Conservation (phyloP, 352 stramenopile genomes). For the Pythium biforme region DNA sequence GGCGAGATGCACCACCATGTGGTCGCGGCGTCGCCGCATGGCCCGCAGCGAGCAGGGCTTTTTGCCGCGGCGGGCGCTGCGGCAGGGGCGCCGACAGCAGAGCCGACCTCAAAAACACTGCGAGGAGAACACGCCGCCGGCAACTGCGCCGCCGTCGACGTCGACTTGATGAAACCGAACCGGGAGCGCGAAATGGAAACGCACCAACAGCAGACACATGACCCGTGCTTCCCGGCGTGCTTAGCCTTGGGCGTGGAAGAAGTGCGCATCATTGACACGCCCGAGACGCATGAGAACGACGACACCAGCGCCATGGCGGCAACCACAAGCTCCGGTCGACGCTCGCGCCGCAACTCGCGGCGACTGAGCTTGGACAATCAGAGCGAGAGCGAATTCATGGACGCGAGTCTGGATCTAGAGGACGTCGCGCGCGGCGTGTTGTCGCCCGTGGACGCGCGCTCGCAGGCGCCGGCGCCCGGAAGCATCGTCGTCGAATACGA, state of each 20-base stretch:
- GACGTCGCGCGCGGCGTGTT: slow-evolving; percentile 36
- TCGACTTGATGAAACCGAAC: slow-evolving; percentile 1
- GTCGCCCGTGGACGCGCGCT: slow-evolving; percentile 10
- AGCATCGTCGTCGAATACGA: slow-evolving; percentile 71
- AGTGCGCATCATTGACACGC: slow-evolving; percentile 2
- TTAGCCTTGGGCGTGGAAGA: background rate
- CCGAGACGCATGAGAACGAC: background rate
- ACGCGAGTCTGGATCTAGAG: slow-evolving; percentile 39
- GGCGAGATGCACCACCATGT: slow-evolving; percentile 11
- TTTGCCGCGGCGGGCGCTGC: no score
- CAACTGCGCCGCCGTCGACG: background rate
- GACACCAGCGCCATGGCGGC: background rate
- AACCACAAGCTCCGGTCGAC: background rate
- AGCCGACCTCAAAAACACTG: background rate
- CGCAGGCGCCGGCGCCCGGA: slow-evolving; percentile 18
- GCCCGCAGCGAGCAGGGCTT: no score
- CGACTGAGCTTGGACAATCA: slow-evolving; percentile 20
- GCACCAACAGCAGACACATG: background rate
- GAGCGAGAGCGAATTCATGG: background rate
- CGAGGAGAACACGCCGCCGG: background rate
- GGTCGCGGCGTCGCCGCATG: slow-evolving; percentile 2
- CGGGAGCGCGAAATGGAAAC: background rate
- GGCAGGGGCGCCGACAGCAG: background rate
- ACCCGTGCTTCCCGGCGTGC: slow-evolving; percentile 24
- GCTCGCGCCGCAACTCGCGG: slow-evolving; percentile 21